These are phyloP conservation scores for Flaveria robusta DNA, from an alignment of 129 eudicot genomes.

Conservation along the genomic window DNA sequence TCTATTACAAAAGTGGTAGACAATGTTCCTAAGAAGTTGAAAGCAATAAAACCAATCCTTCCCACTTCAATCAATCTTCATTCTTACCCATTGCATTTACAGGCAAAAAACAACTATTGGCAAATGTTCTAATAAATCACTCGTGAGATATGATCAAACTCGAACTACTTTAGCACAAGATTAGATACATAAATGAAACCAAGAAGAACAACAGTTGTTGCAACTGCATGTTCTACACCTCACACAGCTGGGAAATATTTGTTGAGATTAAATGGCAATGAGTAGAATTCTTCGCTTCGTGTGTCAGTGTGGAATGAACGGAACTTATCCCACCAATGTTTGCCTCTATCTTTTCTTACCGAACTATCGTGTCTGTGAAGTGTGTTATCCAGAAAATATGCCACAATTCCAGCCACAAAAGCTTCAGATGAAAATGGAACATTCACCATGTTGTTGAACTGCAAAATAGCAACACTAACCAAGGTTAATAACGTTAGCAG, in stretches of 20 bases:
- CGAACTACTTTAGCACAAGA: constrained; percentile 32
- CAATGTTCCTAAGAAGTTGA: constrained; percentile 28
- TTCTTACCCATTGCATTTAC: constrained; percentile 33
- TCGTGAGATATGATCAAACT: constrained; percentile 22
- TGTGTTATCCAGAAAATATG: constrained; percentile 66
- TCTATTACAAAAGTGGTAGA: constrained; percentile 37
- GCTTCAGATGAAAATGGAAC: constrained; percentile 72
- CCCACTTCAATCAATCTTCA: constrained; percentile 19
- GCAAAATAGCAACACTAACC: constrained; percentile 8
- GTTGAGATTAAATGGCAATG: constrained; percentile 72
- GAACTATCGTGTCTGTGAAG: constrained; percentile 52
- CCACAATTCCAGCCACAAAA: constrained; percentile 67
- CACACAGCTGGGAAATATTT: constrained; percentile 71
- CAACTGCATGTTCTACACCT: constrained; percentile 12
- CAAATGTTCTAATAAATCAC: constrained; percentile 30
- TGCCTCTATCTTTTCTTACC: constrained; percentile 67
- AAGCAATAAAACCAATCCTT: constrained; percentile 36
- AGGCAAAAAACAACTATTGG: constrained; percentile 21
- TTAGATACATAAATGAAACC: constrained; percentile 33
- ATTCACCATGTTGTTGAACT: constrained; percentile 67
- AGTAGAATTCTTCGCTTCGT: constrained; percentile 65
- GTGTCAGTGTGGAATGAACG: constrained; percentile 56
- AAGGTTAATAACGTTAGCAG: neutral
- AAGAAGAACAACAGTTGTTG: constrained; percentile 23
- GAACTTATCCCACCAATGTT: constrained; percentile 79